Percentiles rank a stretch among this genome's conserved stretches.
Conservation (phyloP, 2,329 filamentous ascomycete genomes). For the Knufia petricola region DNA sequence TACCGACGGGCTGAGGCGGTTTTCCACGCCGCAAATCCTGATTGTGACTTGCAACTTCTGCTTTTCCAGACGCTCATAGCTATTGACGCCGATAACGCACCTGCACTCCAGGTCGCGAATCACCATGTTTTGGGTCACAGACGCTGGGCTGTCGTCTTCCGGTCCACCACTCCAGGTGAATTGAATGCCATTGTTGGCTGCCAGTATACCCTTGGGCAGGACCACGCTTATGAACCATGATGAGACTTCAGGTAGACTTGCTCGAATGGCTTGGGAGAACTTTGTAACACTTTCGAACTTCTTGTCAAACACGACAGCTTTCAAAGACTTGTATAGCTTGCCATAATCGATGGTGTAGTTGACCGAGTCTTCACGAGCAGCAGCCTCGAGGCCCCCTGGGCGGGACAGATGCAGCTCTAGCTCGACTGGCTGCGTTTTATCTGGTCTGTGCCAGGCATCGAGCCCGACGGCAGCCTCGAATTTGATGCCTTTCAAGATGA, state of each 20-base stretch:
- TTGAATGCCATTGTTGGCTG: slow-evolving; percentile 35
- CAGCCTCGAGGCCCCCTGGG: slow-evolving; percentile 29
- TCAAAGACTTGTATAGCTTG: slow-evolving; percentile 36
- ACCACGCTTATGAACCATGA: slow-evolving; percentile 15
- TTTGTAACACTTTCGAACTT: slow-evolving; percentile 10
- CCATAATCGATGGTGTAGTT: slow-evolving; percentile 39
- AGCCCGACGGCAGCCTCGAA: slow-evolving; percentile 35
- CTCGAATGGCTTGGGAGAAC: slow-evolving; percentile 8
- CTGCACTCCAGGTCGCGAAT: slow-evolving; percentile 36
- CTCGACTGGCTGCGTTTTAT: slow-evolving; percentile 37
- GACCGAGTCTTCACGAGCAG: slow-evolving; percentile 36
- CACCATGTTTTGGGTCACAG: slow-evolving; percentile 27
- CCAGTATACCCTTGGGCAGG: slow-evolving; percentile 37
- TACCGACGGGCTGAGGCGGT: slow-evolving; percentile 12
- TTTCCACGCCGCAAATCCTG: slow-evolving; percentile 21
- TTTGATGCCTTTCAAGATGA: slow-evolving; percentile 33
- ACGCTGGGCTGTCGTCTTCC: slow-evolving; percentile 10
- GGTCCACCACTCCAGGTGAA: slow-evolving; percentile 26
- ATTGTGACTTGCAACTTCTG: slow-evolving; percentile 38
- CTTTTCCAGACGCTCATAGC: slow-evolving; percentile 42
- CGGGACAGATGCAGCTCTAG: slow-evolving; percentile 36
- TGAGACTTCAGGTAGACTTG: neutral
- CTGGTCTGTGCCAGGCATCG: slow-evolving; percentile 38
- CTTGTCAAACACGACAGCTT: slow-evolving; percentile 16
- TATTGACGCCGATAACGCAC: slow-evolving; percentile 44